Conservation (phyloP, 768 basidiomycete genomes). For the Macrocybe gigantea region DNA sequence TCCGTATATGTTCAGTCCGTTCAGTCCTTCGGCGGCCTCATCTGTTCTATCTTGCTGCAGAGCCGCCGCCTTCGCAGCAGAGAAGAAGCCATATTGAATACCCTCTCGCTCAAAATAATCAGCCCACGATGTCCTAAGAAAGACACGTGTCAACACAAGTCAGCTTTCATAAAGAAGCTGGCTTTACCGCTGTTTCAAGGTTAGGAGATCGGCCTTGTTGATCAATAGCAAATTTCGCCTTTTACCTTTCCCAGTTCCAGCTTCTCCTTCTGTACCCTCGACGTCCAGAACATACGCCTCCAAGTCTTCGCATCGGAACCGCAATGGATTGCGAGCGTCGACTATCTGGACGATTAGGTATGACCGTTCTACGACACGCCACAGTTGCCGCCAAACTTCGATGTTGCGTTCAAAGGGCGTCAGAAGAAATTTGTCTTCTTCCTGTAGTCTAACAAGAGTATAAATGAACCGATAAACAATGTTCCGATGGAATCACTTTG, state of each 20-base stretch:
- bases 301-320: slow-evolving; percentile 90
- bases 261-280: slow-evolving; percentile 76
- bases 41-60: slow-evolving; percentile 71
- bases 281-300: slow-evolving; percentile 83
- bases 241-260: slow-evolving; percentile 67
- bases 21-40: slow-evolving; percentile 24
- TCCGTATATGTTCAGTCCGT: slow-evolving; percentile 8
- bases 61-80: slow-evolving; percentile 83
- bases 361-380: slow-evolving; percentile 94
- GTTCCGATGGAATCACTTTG: slow-evolving; percentile 56
- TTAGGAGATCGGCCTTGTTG: slow-evolving; percentile 94
- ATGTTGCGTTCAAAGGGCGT: slow-evolving; percentile 97
- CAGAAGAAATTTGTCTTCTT: slow-evolving; percentile 79
- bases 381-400: slow-evolving; percentile 97
- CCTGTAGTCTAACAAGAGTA: slow-evolving; percentile 62
- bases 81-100: slow-evolving; percentile 86
- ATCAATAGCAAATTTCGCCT: slow-evolving; percentile 79
- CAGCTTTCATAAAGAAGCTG: neutral
- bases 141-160: neutral
- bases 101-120: slow-evolving; percentile 79
- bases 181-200: slow-evolving; percentile 71
- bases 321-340: slow-evolving; percentile 90
- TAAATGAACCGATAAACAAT: slow-evolving; percentile 1
- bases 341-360: slow-evolving; percentile 94
- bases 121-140: slow-evolving; percentile 74